phyloP scores from a whole-genome alignment of 176 grass and related monocot species.

The Juncus inflexus region DNA sequence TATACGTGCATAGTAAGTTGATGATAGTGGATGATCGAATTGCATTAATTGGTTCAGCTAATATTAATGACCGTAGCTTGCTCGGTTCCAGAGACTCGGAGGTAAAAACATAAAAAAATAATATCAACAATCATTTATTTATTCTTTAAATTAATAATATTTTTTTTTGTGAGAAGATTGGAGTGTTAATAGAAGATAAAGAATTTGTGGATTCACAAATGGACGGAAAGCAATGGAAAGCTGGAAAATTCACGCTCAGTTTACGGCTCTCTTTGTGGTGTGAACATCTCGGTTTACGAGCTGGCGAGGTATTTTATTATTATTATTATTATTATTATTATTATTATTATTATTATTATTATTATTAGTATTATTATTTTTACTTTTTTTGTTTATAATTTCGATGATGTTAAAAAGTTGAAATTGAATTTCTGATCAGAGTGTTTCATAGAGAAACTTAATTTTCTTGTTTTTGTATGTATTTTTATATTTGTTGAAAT shows the following conservation, averaged over 20 bases:
- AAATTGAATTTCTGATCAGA: too few relatives aligned
- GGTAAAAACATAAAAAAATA: slow-evolving; percentile 32
- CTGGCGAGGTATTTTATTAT: slow-evolving; percentile 31
- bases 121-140: neutral
- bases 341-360: slow-evolving; percentile 3
- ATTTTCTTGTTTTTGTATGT: neutral
- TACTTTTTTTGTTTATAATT: too few relatives aligned
- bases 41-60: slow-evolving; percentile 74
- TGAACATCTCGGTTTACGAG: slow-evolving; percentile 40
- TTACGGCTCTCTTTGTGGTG: slow-evolving; percentile 47
- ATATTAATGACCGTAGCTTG: slow-evolving; percentile 88
- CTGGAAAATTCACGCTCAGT: slow-evolving; percentile 44
- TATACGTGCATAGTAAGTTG: slow-evolving; percentile 92
- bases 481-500: neutral
- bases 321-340: neutral
- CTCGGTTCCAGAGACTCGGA: slow-evolving; percentile 83
- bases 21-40: slow-evolving; percentile 77
- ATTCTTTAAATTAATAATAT: neutral
- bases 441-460: neutral
- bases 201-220: slow-evolving; percentile 39
- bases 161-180: slow-evolving; percentile 33
- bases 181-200: slow-evolving; percentile 51
- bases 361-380: neutral
- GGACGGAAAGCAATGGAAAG: slow-evolving; percentile 43
- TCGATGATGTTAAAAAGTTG: too few relatives aligned